Conservation (phyloP, 2,329 filamentous ascomycete genomes). For the Arthrinium phaeospermum region DNA sequence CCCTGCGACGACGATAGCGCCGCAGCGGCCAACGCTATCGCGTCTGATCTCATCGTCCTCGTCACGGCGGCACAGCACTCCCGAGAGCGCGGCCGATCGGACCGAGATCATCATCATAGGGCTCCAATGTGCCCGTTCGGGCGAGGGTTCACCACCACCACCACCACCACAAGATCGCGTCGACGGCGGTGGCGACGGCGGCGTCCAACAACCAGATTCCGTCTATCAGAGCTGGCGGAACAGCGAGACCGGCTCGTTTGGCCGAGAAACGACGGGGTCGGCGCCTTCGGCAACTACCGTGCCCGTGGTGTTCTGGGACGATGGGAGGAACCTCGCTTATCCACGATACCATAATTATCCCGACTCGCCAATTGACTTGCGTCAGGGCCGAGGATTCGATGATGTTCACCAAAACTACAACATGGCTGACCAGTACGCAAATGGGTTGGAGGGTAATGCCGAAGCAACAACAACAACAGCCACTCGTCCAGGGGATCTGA, state of each 20-base stretch:
- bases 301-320: neutral
- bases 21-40: neutral
- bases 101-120: conserved; percentile 2
- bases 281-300: neutral
- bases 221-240: neutral
- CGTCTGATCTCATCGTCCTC: neutral
- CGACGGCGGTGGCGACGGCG: neutral
- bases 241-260: neutral
- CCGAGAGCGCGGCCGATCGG: neutral
- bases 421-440: neutral
- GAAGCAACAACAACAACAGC: too few species aligned
- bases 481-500: neutral
- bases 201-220: neutral
- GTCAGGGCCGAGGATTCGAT: neutral
- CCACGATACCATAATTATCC: neutral
- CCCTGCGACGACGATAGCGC: neutral
- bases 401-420: neutral
- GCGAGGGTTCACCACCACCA: neutral
- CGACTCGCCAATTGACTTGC: neutral
- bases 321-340: neutral
- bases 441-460: neutral
- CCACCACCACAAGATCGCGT: too few species aligned
- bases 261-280: neutral
- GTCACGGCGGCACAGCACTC: neutral
- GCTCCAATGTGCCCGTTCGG: neutral